These are phyloP conservation scores for Pythium rhizo-oryzae DNA, from an alignment of 352 stramenopile genomes.

Conservation along the genomic window DNA sequence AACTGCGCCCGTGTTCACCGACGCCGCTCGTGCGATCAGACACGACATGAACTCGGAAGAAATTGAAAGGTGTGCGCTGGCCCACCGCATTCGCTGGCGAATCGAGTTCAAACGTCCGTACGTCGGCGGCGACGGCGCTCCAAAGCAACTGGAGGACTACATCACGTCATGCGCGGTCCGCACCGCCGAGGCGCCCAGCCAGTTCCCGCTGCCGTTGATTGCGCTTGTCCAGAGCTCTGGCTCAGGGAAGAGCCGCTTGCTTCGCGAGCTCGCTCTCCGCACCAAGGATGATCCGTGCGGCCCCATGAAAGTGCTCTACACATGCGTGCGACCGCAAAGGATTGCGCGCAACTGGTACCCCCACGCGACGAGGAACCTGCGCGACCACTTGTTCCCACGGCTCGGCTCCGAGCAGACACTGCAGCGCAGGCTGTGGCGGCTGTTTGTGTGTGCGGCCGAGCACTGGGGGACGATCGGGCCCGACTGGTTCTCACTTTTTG, in stretches of 20 bases:
- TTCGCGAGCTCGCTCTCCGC: not conserved
- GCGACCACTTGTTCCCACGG: constrained; percentile 1
- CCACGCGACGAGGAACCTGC: not conserved
- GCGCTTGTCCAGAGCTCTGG: not conserved
- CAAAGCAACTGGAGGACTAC: not conserved
- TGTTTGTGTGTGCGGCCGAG: not conserved
- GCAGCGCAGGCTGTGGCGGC: not conserved
- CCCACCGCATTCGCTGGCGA: not conserved
- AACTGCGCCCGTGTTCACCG: too few species aligned
- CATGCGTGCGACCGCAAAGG: not conserved
- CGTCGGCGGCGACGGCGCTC: not conserved
- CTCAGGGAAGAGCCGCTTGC: too few species aligned
- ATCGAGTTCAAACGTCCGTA: not conserved
- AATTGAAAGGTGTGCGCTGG: too few species aligned
- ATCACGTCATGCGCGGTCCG: not conserved
- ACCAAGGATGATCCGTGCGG: not conserved
- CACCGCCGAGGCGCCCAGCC: too few species aligned
- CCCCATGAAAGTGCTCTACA: not conserved
- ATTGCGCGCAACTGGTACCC: not conserved
- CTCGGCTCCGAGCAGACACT: not conserved
- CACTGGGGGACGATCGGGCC: not conserved
- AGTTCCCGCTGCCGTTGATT: not conserved
- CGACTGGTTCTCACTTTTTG: constrained; percentile 5
- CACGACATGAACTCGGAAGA: too few species aligned
- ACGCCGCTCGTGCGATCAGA: too few species aligned